A percentile compares a stretch with the other conserved stretches of the same genome.
Conservation (phyloP, 306 rosid genomes). For the Cucurbita argyrosperma region DNA sequence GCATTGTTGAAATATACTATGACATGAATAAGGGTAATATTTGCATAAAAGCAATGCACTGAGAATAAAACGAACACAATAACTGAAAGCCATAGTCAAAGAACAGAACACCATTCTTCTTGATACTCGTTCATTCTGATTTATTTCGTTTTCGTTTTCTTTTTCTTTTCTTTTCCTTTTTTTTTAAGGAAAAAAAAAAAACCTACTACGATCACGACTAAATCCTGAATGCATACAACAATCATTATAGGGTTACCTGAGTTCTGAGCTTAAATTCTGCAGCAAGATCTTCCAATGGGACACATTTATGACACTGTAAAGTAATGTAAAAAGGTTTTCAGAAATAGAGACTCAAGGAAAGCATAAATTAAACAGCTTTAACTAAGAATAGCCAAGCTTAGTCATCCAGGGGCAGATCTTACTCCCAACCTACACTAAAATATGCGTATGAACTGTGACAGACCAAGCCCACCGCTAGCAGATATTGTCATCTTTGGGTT, state of each 20-base stretch:
- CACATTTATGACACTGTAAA: constrained; percentile 76
- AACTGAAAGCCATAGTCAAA: not conserved
- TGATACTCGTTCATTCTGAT: not conserved
- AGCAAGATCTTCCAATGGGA: constrained; percentile 92
- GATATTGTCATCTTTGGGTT: too few relatives aligned
- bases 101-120: not conserved
- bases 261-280: constrained; percentile 83
- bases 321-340: not conserved
- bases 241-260: constrained; percentile 40
- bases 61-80: not conserved
- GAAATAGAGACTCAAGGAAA: not conserved
- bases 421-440: not conserved
- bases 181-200: not conserved
- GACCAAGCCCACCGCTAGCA: too few relatives aligned
- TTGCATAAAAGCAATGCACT: not conserved
- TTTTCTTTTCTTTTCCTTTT: not conserved
- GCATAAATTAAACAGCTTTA: not conserved
- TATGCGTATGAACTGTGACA: not conserved
- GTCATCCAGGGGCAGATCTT: not conserved
- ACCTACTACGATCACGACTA: not conserved
- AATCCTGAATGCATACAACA: not conserved
- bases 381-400: not conserved
- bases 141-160: not conserved
- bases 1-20: constrained; percentile 15
- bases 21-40: not conserved